Base-by-base conservation (phyloP, 1,284 basidiomycete genomes). In the Apiotrichum mycotoxinovorans region DNA sequence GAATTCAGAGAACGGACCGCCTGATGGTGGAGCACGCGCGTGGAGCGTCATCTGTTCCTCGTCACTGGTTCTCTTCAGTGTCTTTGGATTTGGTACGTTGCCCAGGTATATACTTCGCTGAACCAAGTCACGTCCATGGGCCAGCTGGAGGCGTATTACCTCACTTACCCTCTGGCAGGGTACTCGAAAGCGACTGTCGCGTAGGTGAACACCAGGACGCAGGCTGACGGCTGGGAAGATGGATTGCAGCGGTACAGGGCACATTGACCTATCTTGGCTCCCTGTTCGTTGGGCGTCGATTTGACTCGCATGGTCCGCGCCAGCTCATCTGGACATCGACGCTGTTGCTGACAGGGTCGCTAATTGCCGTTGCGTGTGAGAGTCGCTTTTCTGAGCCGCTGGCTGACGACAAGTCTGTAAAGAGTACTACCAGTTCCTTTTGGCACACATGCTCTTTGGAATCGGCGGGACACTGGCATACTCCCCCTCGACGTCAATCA, bases 401-500 rank as follows among this genome's bases (percentile, higher is more conserved):
- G 17, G 43, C 18, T 9, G 7, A 14, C 17, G 15, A 8, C n/a
- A 43, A 73, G 72, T 76, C 63, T 74, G 70, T 48, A 63, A 67
- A 17, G 57, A 68, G 45, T 76, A 69, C 58, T 76, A 71, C 54
- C 73, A 76, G 46, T 70, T 76, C 57, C 56, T 75, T 18, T 66
- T 75, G 9, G 69, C 72, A 4, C 73, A 75, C 49, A 56, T 66
- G 8, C 61, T 68, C 4, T 72, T 70, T 37, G 75, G 75, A 11
- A 57, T 73, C 3, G 67, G 67, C 5, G 72, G 70, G 3, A 63
- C 69, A 1, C 51, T 71, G 30, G 52, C 73, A 14, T 77, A 74
- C 53, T 66, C 72, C 1, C 72, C 75, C 4, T 63, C 70, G 0
- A 74, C 72, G 1, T 70, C 72, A 7, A 67, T 74, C n/a, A 64